A percentile compares a stretch with the other conserved stretches of the same genome.
phyloP scores from a whole-genome alignment of 2,329 filamentous ascomycete genomes.

The Pseudocercospora crystallina region DNA sequence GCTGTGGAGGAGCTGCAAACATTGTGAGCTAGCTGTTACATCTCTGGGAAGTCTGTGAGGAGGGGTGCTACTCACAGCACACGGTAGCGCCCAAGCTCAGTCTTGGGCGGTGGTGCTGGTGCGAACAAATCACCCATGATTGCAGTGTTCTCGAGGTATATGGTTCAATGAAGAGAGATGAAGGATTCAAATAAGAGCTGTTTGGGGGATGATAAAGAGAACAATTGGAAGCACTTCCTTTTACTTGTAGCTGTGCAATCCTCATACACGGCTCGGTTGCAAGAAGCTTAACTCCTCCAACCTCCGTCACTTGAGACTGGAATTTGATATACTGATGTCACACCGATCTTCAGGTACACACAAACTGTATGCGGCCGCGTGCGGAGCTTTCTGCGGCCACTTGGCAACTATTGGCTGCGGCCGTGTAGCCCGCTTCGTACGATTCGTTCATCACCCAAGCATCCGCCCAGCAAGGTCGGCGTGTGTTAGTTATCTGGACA shows the following conservation, averaged over 20 bases:
- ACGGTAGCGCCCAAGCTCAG: conserved; percentile 56
- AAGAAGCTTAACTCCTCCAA: neutral
- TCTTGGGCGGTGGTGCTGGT: conserved; percentile 46
- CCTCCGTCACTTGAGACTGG: neutral
- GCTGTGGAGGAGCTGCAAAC: conserved; percentile 44
- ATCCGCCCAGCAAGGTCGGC: no score
- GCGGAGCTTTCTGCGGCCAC: no score
- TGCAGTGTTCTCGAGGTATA: neutral
- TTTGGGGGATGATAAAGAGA: neutral
- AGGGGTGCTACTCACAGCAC: conserved; percentile 36
- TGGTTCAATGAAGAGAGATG: neutral
- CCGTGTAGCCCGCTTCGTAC: no score
- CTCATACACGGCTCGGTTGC: neutral
- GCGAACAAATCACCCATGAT: conserved; percentile 30
- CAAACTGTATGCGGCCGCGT: no score
- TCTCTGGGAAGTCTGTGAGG: no score
- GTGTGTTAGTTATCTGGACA: no score
- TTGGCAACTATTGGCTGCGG: no score
- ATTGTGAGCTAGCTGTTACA: no score
- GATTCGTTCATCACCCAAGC: no score
- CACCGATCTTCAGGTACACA: no score
- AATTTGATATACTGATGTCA: no score
- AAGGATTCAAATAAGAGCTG: neutral
- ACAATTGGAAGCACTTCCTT: neutral
- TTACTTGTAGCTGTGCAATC: neutral